These are phyloP conservation scores for Ilyonectria robusta DNA, from an alignment of 2,329 filamentous ascomycete genomes.

Conservation along the genomic window DNA sequence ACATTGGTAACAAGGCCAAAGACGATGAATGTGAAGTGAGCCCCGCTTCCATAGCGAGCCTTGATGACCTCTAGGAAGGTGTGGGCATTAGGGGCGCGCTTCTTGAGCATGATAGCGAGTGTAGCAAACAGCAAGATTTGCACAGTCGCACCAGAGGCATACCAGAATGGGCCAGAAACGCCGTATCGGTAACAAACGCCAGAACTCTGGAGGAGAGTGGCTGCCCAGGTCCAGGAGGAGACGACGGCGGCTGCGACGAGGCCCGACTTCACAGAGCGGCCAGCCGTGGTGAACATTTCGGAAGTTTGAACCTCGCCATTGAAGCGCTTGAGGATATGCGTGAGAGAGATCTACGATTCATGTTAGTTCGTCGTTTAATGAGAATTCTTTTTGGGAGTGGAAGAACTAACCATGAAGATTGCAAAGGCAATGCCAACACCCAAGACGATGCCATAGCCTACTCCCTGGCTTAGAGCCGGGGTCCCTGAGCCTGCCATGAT, in stretches of 20 bases:
- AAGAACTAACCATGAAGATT: conserved; percentile 70
- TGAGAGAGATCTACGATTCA: conserved; percentile 69
- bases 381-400: neutral
- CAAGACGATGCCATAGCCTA: conserved; percentile 83
- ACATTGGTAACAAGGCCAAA: conserved; percentile 89
- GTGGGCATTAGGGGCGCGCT: conserved; percentile 88
- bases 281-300: conserved; percentile 92
- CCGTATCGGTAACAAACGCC: conserved; percentile 86
- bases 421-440: conserved; percentile 82
- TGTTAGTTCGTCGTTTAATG: neutral
- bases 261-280: conserved; percentile 88
- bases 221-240: conserved; percentile 93
- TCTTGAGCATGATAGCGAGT: conserved; percentile 89
- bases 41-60: conserved; percentile 79
- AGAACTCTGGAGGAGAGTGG: conserved; percentile 82
- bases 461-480: conserved; percentile 66
- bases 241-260: conserved; percentile 90
- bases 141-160: conserved; percentile 81
- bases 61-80: conserved; percentile 86
- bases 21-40: conserved; percentile 83
- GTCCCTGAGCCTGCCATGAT: conserved; percentile 27
- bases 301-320: conserved; percentile 83
- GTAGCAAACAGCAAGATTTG: conserved; percentile 92
- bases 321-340: conserved; percentile 76
- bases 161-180: conserved; percentile 71